A percentile compares a stretch with the other conserved stretches of the same genome.
phyloP scores from a whole-genome alignment of 768 basidiomycete genomes.

The Ramaria rubella region DNA sequence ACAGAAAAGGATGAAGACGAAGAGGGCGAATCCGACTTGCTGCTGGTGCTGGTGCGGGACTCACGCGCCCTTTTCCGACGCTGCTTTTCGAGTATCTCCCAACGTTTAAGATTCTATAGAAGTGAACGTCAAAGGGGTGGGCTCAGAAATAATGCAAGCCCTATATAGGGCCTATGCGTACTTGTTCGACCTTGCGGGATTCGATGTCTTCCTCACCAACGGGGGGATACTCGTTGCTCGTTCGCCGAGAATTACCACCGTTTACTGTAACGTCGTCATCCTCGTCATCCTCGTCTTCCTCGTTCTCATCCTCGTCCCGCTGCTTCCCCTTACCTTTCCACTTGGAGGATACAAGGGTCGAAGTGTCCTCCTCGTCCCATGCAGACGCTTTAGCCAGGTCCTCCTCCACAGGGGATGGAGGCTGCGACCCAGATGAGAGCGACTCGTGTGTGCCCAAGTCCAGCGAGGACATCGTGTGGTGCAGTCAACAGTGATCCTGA shows the following conservation, averaged over 20 bases:
- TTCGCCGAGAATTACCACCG: constrained; percentile 9
- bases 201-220: constrained; percentile 59
- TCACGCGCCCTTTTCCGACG: constrained; percentile 68
- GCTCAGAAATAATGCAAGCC: constrained; percentile 1
- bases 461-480: constrained; percentile 4
- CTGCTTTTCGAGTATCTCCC: constrained; percentile 73
- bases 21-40: constrained; percentile 30
- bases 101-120: constrained; percentile 61
- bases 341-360: constrained; percentile 16
- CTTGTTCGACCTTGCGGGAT: constrained; percentile 67
- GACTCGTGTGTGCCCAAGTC: constrained; percentile 11
- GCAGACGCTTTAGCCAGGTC: constrained; percentile 28
- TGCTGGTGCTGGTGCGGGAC: constrained; percentile 28
- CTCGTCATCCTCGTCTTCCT: constrained; percentile 23
- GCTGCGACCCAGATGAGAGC: constrained; percentile 29
- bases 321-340: constrained; percentile 29
- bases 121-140: too few species aligned
- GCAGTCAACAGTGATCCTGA: not conserved
- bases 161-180: constrained; percentile 26
- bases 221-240: constrained; percentile 50
- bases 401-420: constrained; percentile 38
- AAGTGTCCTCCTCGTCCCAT: constrained; percentile 24
- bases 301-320: constrained; percentile 18
- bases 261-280: constrained; percentile 25
- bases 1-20: constrained; percentile 29